Percentiles rank a stretch among this genome's conserved stretches.
Conservation (phyloP, 768 basidiomycete genomes). For the Gymnopilus junonius region DNA sequence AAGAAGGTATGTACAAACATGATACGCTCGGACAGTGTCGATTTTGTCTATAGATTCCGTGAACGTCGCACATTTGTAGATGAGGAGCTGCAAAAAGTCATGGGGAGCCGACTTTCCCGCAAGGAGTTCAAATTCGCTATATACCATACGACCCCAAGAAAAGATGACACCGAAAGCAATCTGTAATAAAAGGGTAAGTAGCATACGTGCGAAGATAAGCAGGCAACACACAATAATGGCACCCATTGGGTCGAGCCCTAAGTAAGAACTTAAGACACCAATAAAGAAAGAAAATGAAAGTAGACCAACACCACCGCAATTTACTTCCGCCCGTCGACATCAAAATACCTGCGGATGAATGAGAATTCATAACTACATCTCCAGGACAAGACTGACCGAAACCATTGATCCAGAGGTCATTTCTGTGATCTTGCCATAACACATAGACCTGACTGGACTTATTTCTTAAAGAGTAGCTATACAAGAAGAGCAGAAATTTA, state of each 20-base stretch:
- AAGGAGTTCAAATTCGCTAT: slow-evolving; percentile 81
- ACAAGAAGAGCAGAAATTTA: slow-evolving; percentile 87
- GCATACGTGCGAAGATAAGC: not conserved
- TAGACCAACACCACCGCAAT: slow-evolving; percentile 75
- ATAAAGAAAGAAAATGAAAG: slow-evolving; percentile 4
- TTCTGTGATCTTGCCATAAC: slow-evolving; percentile 97
- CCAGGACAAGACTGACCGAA: slow-evolving; percentile 54
- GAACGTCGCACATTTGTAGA: slow-evolving; percentile 93
- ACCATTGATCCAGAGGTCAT: slow-evolving; percentile 86
- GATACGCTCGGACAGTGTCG: slow-evolving; percentile 93
- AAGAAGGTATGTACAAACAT: slow-evolving; percentile 50
- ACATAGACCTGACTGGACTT: slow-evolving; percentile 91
- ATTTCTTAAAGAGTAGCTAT: slow-evolving; percentile 78
- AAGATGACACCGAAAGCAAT: slow-evolving; percentile 80
- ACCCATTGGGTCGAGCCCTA: slow-evolving; percentile 80
- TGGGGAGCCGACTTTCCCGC: slow-evolving; percentile 93
- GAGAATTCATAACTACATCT: not conserved
- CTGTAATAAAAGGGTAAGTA: slow-evolving; percentile 38
- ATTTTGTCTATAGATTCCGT: slow-evolving; percentile 83
- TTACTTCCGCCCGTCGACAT: slow-evolving; percentile 86
- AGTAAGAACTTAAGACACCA: slow-evolving; percentile 8
- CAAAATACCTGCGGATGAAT: slow-evolving; percentile 60
- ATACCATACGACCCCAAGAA: slow-evolving; percentile 78
- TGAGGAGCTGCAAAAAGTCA: slow-evolving; percentile 88
- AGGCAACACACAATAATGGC: slow-evolving; percentile 64